These are phyloP conservation scores for thale cress (Arabidopsis thaliana) DNA, from an alignment of 345 rosid species.

Conservation along the genomic window DNA sequence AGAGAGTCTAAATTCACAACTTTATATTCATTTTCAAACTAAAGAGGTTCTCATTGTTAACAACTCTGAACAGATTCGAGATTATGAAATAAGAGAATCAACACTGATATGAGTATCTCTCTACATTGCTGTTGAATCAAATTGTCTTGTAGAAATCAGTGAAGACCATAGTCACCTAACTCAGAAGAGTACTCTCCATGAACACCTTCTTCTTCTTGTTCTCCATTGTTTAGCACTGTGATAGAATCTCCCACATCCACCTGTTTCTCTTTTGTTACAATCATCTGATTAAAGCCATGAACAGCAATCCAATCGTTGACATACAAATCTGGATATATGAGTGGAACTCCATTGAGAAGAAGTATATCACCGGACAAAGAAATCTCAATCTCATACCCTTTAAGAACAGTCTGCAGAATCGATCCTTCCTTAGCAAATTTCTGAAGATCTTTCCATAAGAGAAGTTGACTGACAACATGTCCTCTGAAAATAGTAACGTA, in stretches of 20 bases:
- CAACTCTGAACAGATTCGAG: neutral
- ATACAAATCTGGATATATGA: slow-evolving; percentile 51
- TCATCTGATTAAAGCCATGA: slow-evolving; percentile 55
- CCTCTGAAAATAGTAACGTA: slow-evolving; percentile 44
- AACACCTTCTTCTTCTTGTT: slow-evolving; percentile 28
- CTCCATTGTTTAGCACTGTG: slow-evolving; percentile 38
- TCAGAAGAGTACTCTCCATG: slow-evolving; percentile 34
- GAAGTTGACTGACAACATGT: slow-evolving; percentile 47
- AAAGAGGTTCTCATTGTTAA: slow-evolving; percentile 14
- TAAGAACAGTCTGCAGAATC: slow-evolving; percentile 38
- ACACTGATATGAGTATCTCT: neutral
- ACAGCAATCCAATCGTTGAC: slow-evolving; percentile 44
- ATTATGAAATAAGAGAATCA: slow-evolving; percentile 16
- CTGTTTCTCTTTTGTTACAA: slow-evolving; percentile 24
- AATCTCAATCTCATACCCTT: slow-evolving; percentile 47
- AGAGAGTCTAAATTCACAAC: neutral
- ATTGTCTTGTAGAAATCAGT: slow-evolving; percentile 16
- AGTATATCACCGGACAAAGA: slow-evolving; percentile 49
- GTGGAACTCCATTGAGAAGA: slow-evolving; percentile 53
- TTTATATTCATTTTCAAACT: neutral
- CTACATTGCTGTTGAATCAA: neutral
- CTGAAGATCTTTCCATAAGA: slow-evolving; percentile 48
- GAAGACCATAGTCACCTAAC: slow-evolving; percentile 44
- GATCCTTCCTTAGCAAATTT: slow-evolving; percentile 37
- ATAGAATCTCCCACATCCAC: slow-evolving; percentile 45